These are phyloP conservation scores for Aspergillus floridensis DNA, from an alignment of 2,329 filamentous ascomycete species.

Conservation along the genomic window DNA sequence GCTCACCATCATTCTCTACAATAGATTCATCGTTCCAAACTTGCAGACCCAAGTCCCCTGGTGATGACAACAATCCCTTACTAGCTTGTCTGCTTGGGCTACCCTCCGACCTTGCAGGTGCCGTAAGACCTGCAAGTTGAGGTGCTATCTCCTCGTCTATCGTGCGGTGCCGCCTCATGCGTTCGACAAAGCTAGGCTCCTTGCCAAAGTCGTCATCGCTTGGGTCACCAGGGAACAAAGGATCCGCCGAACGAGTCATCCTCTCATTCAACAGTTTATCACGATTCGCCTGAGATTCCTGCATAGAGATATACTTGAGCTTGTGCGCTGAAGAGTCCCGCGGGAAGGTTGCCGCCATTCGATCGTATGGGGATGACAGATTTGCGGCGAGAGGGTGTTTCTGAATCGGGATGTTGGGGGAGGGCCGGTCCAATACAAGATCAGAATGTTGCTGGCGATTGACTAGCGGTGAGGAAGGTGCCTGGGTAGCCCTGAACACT, in stretches of 20 bases:
- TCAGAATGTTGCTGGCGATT: conserved; percentile 36
- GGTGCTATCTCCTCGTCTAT: conserved; percentile 35
- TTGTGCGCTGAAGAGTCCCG: conserved; percentile 43
- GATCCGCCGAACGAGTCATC: conserved; percentile 35
- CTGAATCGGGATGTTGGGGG: conserved; percentile 48
- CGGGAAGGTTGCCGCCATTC: conserved; percentile 32
- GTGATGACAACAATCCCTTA: conserved; percentile 2
- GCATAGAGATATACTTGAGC: conserved; percentile 45
- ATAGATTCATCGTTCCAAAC: conserved; percentile 12
- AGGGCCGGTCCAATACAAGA: conserved; percentile 47
- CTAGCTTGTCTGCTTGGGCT: conserved; percentile 3
- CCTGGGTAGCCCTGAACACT: conserved; percentile 50
- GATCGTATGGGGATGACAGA: conserved; percentile 40
- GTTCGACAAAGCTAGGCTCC: conserved; percentile 41
- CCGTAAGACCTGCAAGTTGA: conserved; percentile 37
- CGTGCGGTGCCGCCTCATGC: conserved; percentile 31
- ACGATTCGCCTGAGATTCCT: conserved; percentile 46
- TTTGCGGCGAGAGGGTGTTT: conserved; percentile 32
- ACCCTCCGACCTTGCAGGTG: conserved; percentile 27
- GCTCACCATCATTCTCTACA: conserved; percentile 17
- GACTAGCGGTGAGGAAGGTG: conserved; percentile 45
- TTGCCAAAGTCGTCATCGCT: conserved; percentile 46
- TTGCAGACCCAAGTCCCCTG: conserved; percentile 4
- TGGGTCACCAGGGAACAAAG: conserved; percentile 33
- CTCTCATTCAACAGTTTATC: conserved; percentile 33